Conservation (phyloP, 305 asterid species). For the Fraxinus velutina region DNA sequence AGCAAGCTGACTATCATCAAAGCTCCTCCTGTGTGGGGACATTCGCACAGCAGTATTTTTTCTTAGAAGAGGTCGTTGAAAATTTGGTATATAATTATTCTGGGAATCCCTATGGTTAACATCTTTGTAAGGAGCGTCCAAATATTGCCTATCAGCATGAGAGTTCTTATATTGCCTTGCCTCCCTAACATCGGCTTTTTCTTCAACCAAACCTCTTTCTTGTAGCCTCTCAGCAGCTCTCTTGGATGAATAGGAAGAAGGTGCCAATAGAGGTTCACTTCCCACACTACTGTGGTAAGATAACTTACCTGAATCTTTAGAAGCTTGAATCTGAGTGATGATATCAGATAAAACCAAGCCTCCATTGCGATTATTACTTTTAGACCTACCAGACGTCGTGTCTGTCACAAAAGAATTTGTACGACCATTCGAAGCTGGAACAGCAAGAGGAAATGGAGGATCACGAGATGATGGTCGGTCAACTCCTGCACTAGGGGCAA, state of each 20-base stretch:
- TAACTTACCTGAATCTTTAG: slow-evolving; percentile 70
- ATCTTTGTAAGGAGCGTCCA: slow-evolving; percentile 62
- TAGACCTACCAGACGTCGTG: slow-evolving; percentile 50
- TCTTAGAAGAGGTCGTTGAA: slow-evolving; percentile 91
- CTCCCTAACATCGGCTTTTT: slow-evolving; percentile 65
- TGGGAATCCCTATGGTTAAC: slow-evolving; percentile 64
- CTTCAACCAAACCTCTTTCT: slow-evolving; percentile 64
- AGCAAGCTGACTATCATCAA: slow-evolving; percentile 81
- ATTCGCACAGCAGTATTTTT: slow-evolving; percentile 75
- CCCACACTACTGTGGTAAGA: slow-evolving; percentile 59
- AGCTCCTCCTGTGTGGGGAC: slow-evolving; percentile 89
- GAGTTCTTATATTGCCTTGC: slow-evolving; percentile 58
- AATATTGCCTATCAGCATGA: slow-evolving; percentile 62
- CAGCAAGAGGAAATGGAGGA: slow-evolving; percentile 96
- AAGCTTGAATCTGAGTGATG: slow-evolving; percentile 88
- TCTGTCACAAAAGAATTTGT: slow-evolving; percentile 50
- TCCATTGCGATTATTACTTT: slow-evolving; percentile 71
- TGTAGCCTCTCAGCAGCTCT: slow-evolving; percentile 73
- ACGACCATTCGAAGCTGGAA: slow-evolving; percentile 81
- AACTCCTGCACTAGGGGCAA: slow-evolving; percentile 98
- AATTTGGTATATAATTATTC: slow-evolving; percentile 63
- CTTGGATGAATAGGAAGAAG: slow-evolving; percentile 67
- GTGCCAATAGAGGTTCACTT: slow-evolving; percentile 50
- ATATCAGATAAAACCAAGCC: slow-evolving; percentile 88
- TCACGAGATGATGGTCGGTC: slow-evolving; percentile 99